Evolutionary conservation across 202 grass and related monocot species (phyloP), one percentile per base, ranked within the genome.

Genomic region (Zoysia matrella): DNA sequence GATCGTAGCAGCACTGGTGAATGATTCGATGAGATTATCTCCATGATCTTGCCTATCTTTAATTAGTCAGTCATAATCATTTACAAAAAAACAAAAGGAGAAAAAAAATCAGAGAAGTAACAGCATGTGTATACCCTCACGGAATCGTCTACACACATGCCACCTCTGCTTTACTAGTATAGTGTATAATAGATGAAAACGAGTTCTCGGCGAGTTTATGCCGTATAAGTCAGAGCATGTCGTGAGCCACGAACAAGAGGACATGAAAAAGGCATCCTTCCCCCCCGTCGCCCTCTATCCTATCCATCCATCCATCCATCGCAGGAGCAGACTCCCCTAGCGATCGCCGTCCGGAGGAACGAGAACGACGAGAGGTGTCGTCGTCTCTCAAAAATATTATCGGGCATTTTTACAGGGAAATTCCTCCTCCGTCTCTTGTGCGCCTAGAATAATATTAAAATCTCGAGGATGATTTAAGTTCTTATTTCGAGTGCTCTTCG

Each of bases 211-310:
- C 13, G 39, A 83, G 78, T 52, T 41, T 80, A 69, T 86, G 69
- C 48, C 79, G 79, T 86, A 61, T 65, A 74, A 52, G 79, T 64
- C 74, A 65, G 74, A 85, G 72, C 47, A 52, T 73, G 60, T 36
- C 72, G 78, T 78, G 51, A 81, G 60, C 78, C 73, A 82, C 58
- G 50, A 77, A 68, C 60, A 43, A 68, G 8, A 22, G 4, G 74
- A 65, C 53, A 65, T 43, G 4, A 43, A 69, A 80, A 76, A 72
- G 11, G 73, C 0, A 36, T 67, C 79, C 44, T 78, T 71, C 82
- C 65, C 43, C 52, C 15, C 7, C 46, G 46, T 47, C 47, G n/a
- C 15, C 55, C 54, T 51, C 42, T 71, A 45, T 61, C 43, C 42
- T 48, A 71, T 69, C 39, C 67, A 85, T 89, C 30, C 30, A 36